Conservation (phyloP, 2,329 filamentous ascomycete species). For the Myriosclerotinia duriaeana region DNA sequence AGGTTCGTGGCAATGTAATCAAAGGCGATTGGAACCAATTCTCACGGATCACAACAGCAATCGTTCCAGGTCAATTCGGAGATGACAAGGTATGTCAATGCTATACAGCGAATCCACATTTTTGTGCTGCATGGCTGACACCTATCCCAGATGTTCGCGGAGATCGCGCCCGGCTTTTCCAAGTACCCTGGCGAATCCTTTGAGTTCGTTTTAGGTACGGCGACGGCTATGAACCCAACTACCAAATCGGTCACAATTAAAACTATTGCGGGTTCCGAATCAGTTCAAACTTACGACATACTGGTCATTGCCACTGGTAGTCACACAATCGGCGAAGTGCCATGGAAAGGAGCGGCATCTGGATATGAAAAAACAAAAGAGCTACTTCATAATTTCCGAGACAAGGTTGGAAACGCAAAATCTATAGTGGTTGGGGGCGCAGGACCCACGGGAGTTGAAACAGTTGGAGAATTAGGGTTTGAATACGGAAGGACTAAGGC, state of each 20-base stretch:
- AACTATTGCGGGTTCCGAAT: slow-evolving; percentile 39
- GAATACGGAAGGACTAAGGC: slow-evolving; percentile 36
- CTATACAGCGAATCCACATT: too few relatives aligned
- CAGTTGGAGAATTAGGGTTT: slow-evolving; percentile 34
- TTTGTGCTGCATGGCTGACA: slow-evolving; percentile 3
- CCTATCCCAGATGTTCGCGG: slow-evolving; percentile 40
- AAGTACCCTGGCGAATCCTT: slow-evolving; percentile 50
- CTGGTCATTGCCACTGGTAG: slow-evolving; percentile 57
- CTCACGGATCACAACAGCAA: slow-evolving; percentile 25
- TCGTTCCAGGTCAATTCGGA: slow-evolving; percentile 47
- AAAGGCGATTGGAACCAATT: neutral
- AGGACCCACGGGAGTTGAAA: slow-evolving; percentile 42
- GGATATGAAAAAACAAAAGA: slow-evolving; percentile 39
- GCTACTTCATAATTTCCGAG: slow-evolving; percentile 33
- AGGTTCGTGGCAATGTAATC: slow-evolving; percentile 30
- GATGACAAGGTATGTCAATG: slow-evolving; percentile 42
- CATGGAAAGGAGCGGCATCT: slow-evolving; percentile 47
- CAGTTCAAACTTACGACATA: slow-evolving; percentile 48
- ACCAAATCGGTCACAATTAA: slow-evolving; percentile 47
- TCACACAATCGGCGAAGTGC: slow-evolving; percentile 46
- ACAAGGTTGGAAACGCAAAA: slow-evolving; percentile 33
- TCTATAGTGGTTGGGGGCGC: slow-evolving; percentile 41
- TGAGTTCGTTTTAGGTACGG: slow-evolving; percentile 53
- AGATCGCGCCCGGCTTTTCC: slow-evolving; percentile 48
- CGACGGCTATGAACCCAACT: slow-evolving; percentile 46